Evolutionary conservation across 352 stramenopile genomes (phyloP).

Genomic region (Phytophthora tubulina): DNA sequence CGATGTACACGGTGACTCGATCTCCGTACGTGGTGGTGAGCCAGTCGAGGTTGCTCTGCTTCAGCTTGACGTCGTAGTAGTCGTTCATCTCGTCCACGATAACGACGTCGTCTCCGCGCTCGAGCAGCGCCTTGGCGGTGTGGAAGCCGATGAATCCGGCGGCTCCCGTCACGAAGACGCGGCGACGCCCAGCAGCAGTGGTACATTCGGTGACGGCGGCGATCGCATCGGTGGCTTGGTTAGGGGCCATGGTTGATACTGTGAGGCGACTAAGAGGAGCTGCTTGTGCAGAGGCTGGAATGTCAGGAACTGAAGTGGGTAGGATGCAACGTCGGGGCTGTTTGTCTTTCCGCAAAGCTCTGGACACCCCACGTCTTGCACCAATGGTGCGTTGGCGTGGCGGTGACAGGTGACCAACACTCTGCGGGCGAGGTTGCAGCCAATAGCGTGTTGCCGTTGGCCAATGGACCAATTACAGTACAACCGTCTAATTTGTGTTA

Average conservation of each 20-base stretch:
- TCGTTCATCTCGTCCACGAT: constrained; percentile 99
- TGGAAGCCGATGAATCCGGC: constrained; percentile 98
- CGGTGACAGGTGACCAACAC: constrained; percentile 21
- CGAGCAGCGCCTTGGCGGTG: constrained; percentile 91
- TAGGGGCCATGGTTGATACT: constrained; percentile 30
- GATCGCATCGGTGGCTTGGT: constrained; percentile 24
- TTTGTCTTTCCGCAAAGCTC: constrained; percentile 3
- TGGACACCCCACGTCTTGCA: constrained; percentile 9
- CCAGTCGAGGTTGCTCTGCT: constrained; percentile 94
- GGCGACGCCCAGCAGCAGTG: constrained; percentile 11
- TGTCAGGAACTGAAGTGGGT: constrained; percentile 12
- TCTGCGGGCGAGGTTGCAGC: constrained; percentile 6
- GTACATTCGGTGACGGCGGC: constrained; percentile 15
- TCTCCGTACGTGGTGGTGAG: constrained; percentile 69
- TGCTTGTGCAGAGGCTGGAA: constrained; percentile 11
- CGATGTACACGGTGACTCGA: constrained; percentile 85
- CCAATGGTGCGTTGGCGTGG: constrained; percentile 1
- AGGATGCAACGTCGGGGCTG: not conserved
- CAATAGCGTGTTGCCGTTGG: constrained; percentile 7
- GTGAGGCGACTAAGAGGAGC: not conserved
- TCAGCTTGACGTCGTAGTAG: constrained; percentile 98
- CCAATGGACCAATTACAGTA: constrained; percentile 14
- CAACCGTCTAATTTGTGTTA: constrained; percentile 5
- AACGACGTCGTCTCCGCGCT: constrained; percentile 93
- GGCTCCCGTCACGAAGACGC: constrained; percentile 92